These are phyloP conservation scores for Abelmoschus esculentus DNA, from an alignment of 345 rosid species.

Conservation along the genomic window DNA sequence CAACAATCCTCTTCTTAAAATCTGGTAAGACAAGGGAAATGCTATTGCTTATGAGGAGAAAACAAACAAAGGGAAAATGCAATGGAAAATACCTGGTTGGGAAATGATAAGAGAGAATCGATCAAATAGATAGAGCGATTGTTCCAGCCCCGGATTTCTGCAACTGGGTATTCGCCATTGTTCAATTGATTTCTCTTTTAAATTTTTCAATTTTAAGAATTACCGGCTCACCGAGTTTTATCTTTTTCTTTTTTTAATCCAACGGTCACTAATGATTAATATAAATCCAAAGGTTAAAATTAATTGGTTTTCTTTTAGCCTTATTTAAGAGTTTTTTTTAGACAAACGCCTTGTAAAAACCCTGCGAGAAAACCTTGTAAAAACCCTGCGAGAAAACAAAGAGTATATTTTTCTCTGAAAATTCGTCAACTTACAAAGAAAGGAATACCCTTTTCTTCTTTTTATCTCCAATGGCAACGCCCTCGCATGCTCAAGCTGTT, in stretches of 20 bases:
- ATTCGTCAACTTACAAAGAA: too few species aligned
- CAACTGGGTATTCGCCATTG: slow-evolving; percentile 18
- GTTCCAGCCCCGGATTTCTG: slow-evolving; percentile 51
- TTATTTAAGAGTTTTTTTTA: too few species aligned
- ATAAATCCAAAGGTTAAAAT: too few species aligned
- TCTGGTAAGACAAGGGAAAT: slow-evolving; percentile 25
- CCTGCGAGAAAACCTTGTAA: too few species aligned
- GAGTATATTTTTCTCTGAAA: too few species aligned
- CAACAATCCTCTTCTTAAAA: slow-evolving; percentile 71
- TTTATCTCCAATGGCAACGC: slow-evolving; percentile 33
- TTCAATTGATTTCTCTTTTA: background rate
- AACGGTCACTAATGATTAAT: too few species aligned
- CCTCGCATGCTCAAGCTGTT: slow-evolving; percentile 60
- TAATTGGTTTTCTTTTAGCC: too few species aligned
- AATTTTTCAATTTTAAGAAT: too few species aligned
- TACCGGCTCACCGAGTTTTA: too few species aligned
- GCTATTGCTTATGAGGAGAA: background rate
- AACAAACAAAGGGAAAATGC: background rate
- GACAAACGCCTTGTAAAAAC: too few species aligned
- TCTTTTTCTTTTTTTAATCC: too few species aligned
- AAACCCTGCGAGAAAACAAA: too few species aligned
- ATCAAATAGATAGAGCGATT: slow-evolving; percentile 57
- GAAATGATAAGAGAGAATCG: slow-evolving; percentile 56
- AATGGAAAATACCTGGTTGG: slow-evolving; percentile 39
- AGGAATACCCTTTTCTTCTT: background rate